Percentiles rank a stretch among this genome's conserved stretches.
These are phyloP conservation scores for Gaertneriomyces sp. DNA, from an alignment of 192 early-diverging fungal genomes.

Conservation along the genomic window DNA sequence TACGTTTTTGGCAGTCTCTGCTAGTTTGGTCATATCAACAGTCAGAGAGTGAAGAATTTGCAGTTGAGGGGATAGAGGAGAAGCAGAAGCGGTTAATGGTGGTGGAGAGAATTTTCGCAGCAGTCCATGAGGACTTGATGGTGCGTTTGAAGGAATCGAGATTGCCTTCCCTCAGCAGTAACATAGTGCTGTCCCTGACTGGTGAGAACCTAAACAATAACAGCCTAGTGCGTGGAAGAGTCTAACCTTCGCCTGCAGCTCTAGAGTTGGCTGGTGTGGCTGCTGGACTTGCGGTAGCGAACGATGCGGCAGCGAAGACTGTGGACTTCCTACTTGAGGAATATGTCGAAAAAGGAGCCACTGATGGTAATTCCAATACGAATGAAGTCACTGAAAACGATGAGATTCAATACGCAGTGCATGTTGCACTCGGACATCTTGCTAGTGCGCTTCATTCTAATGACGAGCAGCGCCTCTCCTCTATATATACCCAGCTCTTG, in stretches of 20 bases:
- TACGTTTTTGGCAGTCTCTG: conserved; percentile 19
- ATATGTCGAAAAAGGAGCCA: not conserved
- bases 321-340: conserved; percentile 17
- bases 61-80: conserved; percentile 8
- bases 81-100: not conserved
- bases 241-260: not conserved
- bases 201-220: conserved; percentile 3
- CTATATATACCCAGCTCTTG: not conserved
- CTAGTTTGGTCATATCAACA: conserved; percentile 7
- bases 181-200: conserved; percentile 15
- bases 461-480: conserved; percentile 8
- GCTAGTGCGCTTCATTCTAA: conserved; percentile 9
- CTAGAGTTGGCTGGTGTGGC: conserved; percentile 7
- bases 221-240: not conserved
- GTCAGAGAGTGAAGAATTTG: conserved; percentile 1
- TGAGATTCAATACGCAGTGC: conserved; percentile 23
- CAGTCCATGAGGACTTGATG: conserved; percentile 9
- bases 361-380: not conserved
- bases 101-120: conserved; percentile 8
- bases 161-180: conserved; percentile 7
- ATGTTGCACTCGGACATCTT: conserved; percentile 5
- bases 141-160: conserved; percentile 11
- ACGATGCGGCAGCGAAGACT: conserved; percentile 1
- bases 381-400: conserved; percentile 14
- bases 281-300: conserved; percentile 9